These are phyloP conservation scores for Dryadomyces sulphureus DNA, from an alignment of 2,329 filamentous ascomycete species.

Conservation along the genomic window DNA sequence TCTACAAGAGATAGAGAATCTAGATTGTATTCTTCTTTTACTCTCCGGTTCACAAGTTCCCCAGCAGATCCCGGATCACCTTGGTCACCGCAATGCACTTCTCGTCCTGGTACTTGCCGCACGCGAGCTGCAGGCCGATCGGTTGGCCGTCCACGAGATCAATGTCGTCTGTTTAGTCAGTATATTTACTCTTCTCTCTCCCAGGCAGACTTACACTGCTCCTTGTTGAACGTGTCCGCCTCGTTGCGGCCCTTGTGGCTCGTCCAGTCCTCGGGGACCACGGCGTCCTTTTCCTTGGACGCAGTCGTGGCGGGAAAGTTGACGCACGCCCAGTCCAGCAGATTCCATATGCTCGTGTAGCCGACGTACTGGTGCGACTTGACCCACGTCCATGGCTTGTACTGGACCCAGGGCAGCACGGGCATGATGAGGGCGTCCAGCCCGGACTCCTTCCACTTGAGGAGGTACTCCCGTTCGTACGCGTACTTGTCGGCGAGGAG, in stretches of 20 bases:
- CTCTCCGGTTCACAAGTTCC: too few relatives aligned
- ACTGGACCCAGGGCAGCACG: neutral
- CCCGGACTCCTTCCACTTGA: neutral
- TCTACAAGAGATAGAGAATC: too few relatives aligned
- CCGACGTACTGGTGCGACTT: neutral
- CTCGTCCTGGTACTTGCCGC: neutral
- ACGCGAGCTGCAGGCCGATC: neutral
- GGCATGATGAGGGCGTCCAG: neutral
- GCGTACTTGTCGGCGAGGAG: neutral
- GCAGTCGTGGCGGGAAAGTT: neutral
- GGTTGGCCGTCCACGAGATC: neutral
- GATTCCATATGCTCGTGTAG: neutral
- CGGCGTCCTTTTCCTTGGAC: neutral
- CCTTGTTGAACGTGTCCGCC: neutral
- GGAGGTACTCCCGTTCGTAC: neutral
- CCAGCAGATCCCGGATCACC: neutral
- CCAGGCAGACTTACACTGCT: neutral
- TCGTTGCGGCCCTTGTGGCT: neutral
- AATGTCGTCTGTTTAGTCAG: neutral
- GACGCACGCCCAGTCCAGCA: neutral
- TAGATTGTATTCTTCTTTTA: too few relatives aligned
- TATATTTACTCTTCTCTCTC: neutral
- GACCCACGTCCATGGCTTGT: neutral
- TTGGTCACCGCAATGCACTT: neutral
- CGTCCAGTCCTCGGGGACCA: neutral